Percentiles rank a stretch among this genome's conserved stretches.
Conservation (phyloP, 2,329 filamentous ascomycete genomes). For the Paecilomyces niveus region DNA sequence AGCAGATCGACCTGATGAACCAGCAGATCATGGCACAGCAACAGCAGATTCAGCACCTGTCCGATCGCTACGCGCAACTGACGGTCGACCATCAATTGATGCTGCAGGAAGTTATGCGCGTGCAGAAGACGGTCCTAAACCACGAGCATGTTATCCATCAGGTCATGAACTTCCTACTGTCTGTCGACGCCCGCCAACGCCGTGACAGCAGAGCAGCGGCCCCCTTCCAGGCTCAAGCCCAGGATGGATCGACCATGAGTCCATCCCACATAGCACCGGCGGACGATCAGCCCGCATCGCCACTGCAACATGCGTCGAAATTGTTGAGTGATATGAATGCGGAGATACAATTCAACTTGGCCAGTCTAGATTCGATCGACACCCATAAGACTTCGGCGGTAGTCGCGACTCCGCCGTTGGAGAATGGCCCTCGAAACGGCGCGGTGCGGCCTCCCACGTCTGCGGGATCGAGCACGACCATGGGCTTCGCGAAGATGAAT, state of each 20-base stretch:
- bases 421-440: conserved; percentile 41
- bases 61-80: conserved; percentile 77
- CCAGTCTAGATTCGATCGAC: conserved; percentile 58
- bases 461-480: conserved; percentile 42
- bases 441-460: conserved; percentile 36
- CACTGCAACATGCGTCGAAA: conserved; percentile 61
- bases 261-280: conserved; percentile 39
- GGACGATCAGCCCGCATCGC: conserved; percentile 60
- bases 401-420: conserved; percentile 51
- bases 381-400: conserved; percentile 49
- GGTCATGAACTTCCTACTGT: conserved; percentile 61
- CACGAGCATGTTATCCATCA: conserved; percentile 66
- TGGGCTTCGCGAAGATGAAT: conserved; percentile 44
- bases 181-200: conserved; percentile 56
- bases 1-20: conserved; percentile 84
- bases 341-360: conserved; percentile 56
- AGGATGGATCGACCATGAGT: conserved; percentile 34
- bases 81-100: conserved; percentile 59
- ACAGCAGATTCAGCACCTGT: conserved; percentile 81
- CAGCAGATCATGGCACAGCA: conserved; percentile 84
- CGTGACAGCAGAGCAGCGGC: conserved; percentile 49
- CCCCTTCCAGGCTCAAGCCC: conserved; percentile 36
- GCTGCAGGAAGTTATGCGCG: conserved; percentile 55
- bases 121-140: conserved; percentile 65
- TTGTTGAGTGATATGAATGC: conserved; percentile 59